A percentile compares a stretch with the other conserved stretches of the same genome.
Evolutionary conservation across 495 filamentous ascomycete species (phyloP).

Genomic region (Tricharina praecox): DNA sequence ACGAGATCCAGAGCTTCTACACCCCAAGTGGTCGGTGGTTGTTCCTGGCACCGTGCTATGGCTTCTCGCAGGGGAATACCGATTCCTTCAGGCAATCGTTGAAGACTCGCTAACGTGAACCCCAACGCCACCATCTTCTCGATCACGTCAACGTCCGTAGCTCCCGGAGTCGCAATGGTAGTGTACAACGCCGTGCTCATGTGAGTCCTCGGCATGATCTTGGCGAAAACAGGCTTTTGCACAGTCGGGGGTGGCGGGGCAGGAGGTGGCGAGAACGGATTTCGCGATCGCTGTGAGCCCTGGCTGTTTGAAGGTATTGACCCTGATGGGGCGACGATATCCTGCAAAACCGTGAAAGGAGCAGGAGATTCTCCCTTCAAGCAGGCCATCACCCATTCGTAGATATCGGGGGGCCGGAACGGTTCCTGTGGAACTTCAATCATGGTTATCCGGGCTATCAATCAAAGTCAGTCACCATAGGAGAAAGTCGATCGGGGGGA

Average conservation of each 20-base stretch:
- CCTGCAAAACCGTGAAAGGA: conserved; percentile 45
- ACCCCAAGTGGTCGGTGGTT: conserved; percentile 63
- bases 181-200: conserved; percentile 42
- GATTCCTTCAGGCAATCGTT: conserved; percentile 71
- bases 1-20: conserved; percentile 54
- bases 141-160: conserved; percentile 34
- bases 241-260: conserved; percentile 14
- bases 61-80: conserved; percentile 62
- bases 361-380: conserved; percentile 33
- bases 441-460: conserved; percentile 30
- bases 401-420: conserved; percentile 45
- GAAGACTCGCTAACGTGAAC: conserved; percentile 42
- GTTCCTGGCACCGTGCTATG: conserved; percentile 63
- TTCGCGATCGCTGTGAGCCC: conserved; percentile 22
- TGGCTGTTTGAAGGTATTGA: conserved; percentile 28
- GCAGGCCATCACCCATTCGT: conserved; percentile 48
- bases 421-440: conserved; percentile 40
- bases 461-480: neutral
- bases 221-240: conserved; percentile 24
- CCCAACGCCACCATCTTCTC: conserved; percentile 45
- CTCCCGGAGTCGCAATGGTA: conserved; percentile 24
- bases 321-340: conserved; percentile 35
- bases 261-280: conserved; percentile 24
- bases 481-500: neutral
- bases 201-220: conserved; percentile 47